Percentiles rank a stretch among this genome's conserved stretches.
These are phyloP conservation scores for Helotiales sp. DNA, from an alignment of 2,329 filamentous ascomycete species.

Conservation along the genomic window DNA sequence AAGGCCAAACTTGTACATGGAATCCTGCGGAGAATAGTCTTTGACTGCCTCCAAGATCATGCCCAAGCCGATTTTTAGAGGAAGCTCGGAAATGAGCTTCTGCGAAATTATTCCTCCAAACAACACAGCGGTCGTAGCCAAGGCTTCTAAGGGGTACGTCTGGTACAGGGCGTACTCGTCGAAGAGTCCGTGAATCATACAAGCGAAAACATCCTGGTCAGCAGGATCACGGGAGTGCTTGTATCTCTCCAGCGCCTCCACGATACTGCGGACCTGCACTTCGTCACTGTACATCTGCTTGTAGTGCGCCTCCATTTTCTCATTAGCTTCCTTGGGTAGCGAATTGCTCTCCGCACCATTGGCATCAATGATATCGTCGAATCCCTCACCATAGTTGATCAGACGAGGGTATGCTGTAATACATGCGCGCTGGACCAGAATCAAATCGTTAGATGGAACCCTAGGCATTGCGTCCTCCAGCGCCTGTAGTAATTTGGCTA, in stretches of 20 bases:
- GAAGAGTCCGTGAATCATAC: conserved; percentile 97
- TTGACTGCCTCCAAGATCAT: conserved; percentile 98
- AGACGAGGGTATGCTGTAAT: conserved; percentile 91
- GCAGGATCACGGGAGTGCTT: conserved; percentile 83
- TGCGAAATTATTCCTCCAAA: conserved; percentile 97
- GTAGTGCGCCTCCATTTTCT: conserved; percentile 96
- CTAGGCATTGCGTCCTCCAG: conserved; percentile 72
- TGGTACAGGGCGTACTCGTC: conserved; percentile 96
- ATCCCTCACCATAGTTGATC: conserved; percentile 95
- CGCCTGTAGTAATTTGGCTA: conserved; percentile 78
- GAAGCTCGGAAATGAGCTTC: conserved; percentile 86
- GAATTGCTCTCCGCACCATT: conserved; percentile 84
- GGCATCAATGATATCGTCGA: conserved; percentile 86
- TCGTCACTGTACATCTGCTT: conserved; percentile 97
- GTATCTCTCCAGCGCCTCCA: conserved; percentile 82
- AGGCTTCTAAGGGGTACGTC: conserved; percentile 93
- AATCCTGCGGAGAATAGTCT: conserved; percentile 79
- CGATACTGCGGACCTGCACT: conserved; percentile 82
- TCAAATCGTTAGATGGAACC: conserved; percentile 68
- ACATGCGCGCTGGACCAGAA: conserved; percentile 81
- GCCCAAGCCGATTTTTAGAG: conserved; percentile 89
- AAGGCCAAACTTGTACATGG: conserved; percentile 98
- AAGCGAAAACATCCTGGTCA: conserved; percentile 94
- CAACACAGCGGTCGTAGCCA: conserved; percentile 93
- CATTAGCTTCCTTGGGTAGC: conserved; percentile 78